These are phyloP conservation scores for Podila epigama DNA, from an alignment of 192 early-diverging fungal genomes.

Conservation along the genomic window DNA sequence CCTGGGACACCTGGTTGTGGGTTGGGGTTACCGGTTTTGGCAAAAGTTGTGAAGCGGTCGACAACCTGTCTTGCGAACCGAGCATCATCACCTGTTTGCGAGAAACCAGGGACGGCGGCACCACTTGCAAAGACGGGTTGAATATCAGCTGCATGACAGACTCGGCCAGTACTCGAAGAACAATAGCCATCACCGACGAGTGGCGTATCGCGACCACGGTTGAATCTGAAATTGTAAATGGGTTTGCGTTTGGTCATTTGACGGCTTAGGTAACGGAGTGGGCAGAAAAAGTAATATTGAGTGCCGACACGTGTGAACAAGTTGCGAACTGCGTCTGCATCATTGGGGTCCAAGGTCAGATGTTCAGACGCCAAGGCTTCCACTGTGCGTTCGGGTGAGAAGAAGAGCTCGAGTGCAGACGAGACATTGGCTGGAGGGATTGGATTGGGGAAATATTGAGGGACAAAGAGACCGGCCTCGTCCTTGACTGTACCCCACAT, in stretches of 20 bases:
- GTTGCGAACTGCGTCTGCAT: constrained; percentile 17
- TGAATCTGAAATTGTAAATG: constrained; percentile 36
- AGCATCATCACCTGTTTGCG: constrained; percentile 38
- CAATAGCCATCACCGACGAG: constrained; percentile 5
- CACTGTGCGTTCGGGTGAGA: neutral
- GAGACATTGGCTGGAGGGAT: constrained; percentile 4
- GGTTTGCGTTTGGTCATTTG: constrained; percentile 19
- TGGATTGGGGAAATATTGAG: constrained; percentile 16
- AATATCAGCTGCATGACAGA: constrained; percentile 30
- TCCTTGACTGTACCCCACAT: constrained; percentile 29
- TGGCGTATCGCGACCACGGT: constrained; percentile 23
- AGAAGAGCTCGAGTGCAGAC: neutral
- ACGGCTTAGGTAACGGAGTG: constrained; percentile 14
- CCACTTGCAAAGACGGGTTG: constrained; percentile 17
- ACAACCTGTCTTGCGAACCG: constrained; percentile 49
- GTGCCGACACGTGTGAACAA: constrained; percentile 8
- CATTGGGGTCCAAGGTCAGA: constrained; percentile 8
- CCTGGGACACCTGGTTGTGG: constrained; percentile 1
- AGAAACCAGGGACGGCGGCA: neutral
- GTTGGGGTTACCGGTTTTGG: constrained; percentile 51
- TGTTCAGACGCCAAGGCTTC: neutral
- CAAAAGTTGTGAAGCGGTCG: constrained; percentile 40
- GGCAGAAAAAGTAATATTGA: constrained; percentile 39
- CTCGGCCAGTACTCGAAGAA: constrained; percentile 2
- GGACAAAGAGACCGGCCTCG: constrained; percentile 26